Conservation (phyloP, 108 stramenopile species). For the Mediolabrus comicus region DNA sequence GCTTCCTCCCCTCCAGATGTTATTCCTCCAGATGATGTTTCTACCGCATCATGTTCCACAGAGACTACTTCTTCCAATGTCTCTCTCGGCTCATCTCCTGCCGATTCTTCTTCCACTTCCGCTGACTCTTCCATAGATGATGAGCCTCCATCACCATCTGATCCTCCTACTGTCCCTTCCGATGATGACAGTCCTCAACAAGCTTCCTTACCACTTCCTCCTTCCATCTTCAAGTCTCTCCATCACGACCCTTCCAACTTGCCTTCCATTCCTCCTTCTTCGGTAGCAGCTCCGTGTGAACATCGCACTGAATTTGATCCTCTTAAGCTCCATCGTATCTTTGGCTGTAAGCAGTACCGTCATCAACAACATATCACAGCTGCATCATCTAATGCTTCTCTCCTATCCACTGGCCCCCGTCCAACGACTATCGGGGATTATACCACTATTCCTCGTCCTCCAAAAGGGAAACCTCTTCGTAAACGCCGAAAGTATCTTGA, state of each 20-base stretch:
- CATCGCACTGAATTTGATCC: neutral
- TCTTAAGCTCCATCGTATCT: conserved; percentile 5
- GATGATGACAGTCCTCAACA: too few relatives aligned
- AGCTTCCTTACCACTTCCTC: too few relatives aligned
- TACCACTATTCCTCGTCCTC: conserved; percentile 7
- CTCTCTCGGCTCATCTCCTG: too few relatives aligned
- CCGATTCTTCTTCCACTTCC: too few relatives aligned
- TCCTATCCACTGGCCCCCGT: conserved; percentile 2
- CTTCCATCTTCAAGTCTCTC: neutral
- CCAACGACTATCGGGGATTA: conserved; percentile 3
- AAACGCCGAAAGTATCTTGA: neutral
- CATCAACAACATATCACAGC: conserved; percentile 1
- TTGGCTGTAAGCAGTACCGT: conserved; percentile 3
- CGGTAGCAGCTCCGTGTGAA: neutral
- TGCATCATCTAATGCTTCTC: conserved; percentile 2
- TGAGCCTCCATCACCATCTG: too few relatives aligned
- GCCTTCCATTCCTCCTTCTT: neutral
- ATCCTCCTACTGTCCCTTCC: too few relatives aligned
- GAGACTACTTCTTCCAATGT: too few relatives aligned
- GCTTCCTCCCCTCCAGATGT: neutral
- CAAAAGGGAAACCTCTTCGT: neutral
- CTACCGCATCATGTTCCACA: too few relatives aligned
- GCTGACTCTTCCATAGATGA: too few relatives aligned
- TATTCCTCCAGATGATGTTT: conserved; percentile 1
- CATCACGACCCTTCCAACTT: neutral